Conservation (phyloP, 1,284 basidiomycete genomes). For the Puccinia hordei region DNA sequence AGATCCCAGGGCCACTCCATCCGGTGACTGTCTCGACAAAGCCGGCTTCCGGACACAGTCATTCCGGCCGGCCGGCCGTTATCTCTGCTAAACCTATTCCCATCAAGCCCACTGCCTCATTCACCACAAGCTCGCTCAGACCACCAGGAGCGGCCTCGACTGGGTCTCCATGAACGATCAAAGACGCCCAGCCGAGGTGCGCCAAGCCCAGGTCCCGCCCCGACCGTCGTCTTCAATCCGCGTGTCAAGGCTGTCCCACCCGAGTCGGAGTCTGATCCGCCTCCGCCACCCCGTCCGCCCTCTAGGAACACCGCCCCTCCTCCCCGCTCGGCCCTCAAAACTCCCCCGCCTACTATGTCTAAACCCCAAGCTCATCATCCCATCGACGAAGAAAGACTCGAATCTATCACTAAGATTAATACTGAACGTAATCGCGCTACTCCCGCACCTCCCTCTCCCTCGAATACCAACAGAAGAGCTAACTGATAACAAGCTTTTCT, state of each 20-base stretch:
- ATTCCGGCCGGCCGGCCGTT: background rate
- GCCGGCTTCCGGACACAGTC: too few relatives aligned
- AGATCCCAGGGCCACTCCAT: too few relatives aligned
- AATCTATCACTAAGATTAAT: constrained; percentile 38
- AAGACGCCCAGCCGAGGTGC: background rate
- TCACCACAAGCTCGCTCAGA: background rate
- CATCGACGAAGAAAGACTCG: constrained; percentile 2
- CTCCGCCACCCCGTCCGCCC: constrained; percentile 5
- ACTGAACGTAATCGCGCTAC: constrained; percentile 41
- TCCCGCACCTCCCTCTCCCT: background rate
- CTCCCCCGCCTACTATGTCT: background rate
- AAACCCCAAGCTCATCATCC: background rate
- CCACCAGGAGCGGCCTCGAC: too few relatives aligned
- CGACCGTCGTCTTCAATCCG: constrained; percentile 31
- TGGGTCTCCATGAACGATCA: background rate
- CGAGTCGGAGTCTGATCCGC: constrained; percentile 19
- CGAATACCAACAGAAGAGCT: too few relatives aligned
- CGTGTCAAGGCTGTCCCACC: constrained; percentile 34
- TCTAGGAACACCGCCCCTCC: constrained; percentile 1
- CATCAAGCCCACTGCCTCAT: background rate
- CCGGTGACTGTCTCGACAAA: too few relatives aligned
- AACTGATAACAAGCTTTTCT: too few relatives aligned
- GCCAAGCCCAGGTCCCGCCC: background rate
- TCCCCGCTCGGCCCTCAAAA: constrained; percentile 31
- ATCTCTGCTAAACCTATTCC: background rate